Conservation (phyloP, 164 flowering plant genomes). For the Vitis cinerea region DNA sequence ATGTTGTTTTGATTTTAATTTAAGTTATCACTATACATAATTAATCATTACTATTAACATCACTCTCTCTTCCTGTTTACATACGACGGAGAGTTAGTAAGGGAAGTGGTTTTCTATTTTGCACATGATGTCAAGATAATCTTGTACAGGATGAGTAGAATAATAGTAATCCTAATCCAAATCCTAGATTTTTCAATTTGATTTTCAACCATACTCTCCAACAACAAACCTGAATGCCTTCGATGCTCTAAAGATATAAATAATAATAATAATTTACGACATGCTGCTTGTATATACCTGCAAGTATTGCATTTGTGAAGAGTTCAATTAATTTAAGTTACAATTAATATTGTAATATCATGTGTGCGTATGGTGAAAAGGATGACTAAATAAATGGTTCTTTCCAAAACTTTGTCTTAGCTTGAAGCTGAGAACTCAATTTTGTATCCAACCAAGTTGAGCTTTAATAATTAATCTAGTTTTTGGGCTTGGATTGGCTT, state of each 20-base stretch:
- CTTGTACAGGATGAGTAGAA: neutral
- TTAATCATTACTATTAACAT: neutral
- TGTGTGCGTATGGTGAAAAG: too few relatives aligned
- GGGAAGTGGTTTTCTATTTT: neutral
- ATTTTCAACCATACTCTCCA: too few relatives aligned
- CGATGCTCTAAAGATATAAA: too few relatives aligned
- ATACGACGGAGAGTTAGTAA: neutral
- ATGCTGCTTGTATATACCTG: too few relatives aligned
- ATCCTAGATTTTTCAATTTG: neutral
- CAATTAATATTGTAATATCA: too few relatives aligned
- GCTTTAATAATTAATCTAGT: neutral
- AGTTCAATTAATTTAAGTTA: too few relatives aligned
- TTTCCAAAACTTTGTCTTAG: too few relatives aligned
- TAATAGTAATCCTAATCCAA: neutral
- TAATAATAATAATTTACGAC: too few relatives aligned
- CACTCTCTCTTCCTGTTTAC: neutral
- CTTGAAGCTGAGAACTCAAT: neutral
- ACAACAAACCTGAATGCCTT: too few relatives aligned
- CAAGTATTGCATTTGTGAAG: too few relatives aligned
- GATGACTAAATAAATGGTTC: too few relatives aligned
- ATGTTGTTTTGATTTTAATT: slow-evolving; percentile 2
- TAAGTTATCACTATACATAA: slow-evolving; percentile 3
- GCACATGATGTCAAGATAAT: neutral
- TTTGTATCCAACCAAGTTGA: neutral
- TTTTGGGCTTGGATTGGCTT: neutral